Percentiles rank a stretch among this genome's conserved stretches.
These are phyloP conservation scores for Pseudogymnoascus sp. DNA, from an alignment of 2,329 filamentous ascomycete genomes.

Conservation along the genomic window DNA sequence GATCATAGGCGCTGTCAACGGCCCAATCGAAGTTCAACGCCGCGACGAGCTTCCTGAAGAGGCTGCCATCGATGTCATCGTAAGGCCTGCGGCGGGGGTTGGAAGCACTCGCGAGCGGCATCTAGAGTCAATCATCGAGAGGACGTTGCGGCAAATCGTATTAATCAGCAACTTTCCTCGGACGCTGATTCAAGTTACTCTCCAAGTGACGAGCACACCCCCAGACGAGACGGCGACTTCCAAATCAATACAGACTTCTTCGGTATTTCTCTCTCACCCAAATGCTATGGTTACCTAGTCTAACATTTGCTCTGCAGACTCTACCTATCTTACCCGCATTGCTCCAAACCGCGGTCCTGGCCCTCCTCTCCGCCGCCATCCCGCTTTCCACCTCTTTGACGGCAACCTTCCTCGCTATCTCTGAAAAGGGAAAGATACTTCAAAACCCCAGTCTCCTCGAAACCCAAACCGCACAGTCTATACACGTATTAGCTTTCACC, in stretches of 20 bases:
- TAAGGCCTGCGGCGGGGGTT: constrained; percentile 77
- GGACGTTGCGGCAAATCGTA: constrained; percentile 65
- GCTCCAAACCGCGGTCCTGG: constrained; percentile 69
- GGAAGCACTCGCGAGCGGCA: constrained; percentile 74
- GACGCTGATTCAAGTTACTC: constrained; percentile 68
- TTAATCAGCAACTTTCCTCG: constrained; percentile 69
- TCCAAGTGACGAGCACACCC: constrained; percentile 67
- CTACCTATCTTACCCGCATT: constrained; percentile 73
- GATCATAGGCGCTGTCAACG: constrained; percentile 80
- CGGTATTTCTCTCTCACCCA: constrained; percentile 37
- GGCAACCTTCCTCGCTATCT: constrained; percentile 55
- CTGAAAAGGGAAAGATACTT: constrained; percentile 37
- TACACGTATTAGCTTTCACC: constrained; percentile 81
- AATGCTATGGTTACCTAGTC: background rate
- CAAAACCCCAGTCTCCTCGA: constrained; percentile 56
- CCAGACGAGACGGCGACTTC: constrained; percentile 57
- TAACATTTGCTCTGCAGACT: constrained; percentile 44
- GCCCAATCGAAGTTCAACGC: constrained; percentile 81
- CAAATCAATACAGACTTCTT: constrained; percentile 51
- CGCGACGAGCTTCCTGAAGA: constrained; percentile 89
- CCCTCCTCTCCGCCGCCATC: constrained; percentile 73
- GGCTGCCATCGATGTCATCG: constrained; percentile 79
- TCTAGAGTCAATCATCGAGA: constrained; percentile 68
- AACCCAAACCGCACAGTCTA: constrained; percentile 55
- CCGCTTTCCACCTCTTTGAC: constrained; percentile 68